Base-by-base conservation (phyloP, 2,329 filamentous ascomycete genomes). In the Arthrobotrys sinensis region DNA sequence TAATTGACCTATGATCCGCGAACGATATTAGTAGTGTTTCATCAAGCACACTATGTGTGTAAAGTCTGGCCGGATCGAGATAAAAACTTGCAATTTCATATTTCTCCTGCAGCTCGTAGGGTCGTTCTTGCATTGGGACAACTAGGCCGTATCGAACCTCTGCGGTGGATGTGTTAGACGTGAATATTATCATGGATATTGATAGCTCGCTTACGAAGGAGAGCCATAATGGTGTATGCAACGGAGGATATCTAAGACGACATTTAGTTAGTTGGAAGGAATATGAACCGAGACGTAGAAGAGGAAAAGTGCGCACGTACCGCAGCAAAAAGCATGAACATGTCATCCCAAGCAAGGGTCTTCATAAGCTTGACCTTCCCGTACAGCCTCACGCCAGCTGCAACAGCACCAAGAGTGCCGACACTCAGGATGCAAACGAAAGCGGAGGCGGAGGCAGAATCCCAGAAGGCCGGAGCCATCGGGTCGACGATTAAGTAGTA, bases 131-230 rank as follows among this genome's bases (percentile, higher is more conserved):
- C 57, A 62, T 77, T 34, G 73, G 73, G 16, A 77, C 32, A 8
- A 38, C 66, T 24, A 77, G 50, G 1, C 73, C 73, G 36, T 60
- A 77, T 24, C 60, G 66, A 48, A 77, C 36, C 43, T 77, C 73
- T 77, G 3, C 12, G 19, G 38, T 8, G 6, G 4, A 34, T 45
- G 16, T n/a, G 36, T 60, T 32, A 62, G 14, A 45, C 19, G 24
- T 7, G 24, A 28, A 10, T 3, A n/a, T n/a, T n/a, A 38, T 4
- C 1, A 14, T 14, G 14, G 1, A 4, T 2, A 1, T 4, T 34
- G 40, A 34, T 16, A 10, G 28, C 16, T n/a, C 1, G 53, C 65
- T 43, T 62, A 77, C 73, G 73, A 11, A 28, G 28, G n/a, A 66
- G 16, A 21, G 73, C 66, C 14, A 60, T 38, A 3, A 28, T 36